Percentiles rank a stretch among this genome's conserved stretches.
Conservation (phyloP, 2,329 filamentous ascomycete genomes). For the Aspergillus niger region DNA sequence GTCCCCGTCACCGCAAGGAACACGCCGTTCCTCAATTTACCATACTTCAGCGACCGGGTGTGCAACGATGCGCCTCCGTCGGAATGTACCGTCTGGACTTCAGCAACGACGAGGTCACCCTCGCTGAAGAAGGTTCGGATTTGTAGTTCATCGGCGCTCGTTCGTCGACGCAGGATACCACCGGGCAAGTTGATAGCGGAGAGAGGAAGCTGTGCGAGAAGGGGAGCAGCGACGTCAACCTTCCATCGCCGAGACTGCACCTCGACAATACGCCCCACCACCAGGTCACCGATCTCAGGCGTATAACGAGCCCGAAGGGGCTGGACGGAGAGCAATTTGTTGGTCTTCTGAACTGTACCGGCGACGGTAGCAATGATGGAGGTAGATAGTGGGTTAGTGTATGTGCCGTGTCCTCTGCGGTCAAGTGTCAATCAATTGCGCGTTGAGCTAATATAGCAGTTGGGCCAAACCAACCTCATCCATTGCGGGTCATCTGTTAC, state of each 20-base stretch:
- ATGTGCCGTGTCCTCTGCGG: conserved; percentile 86
- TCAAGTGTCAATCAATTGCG: conserved; percentile 4
- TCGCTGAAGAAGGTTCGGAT: conserved; percentile 97
- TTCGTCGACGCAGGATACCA: conserved; percentile 85
- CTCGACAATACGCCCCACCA: conserved; percentile 89
- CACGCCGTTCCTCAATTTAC: conserved; percentile 89
- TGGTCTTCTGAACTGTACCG: conserved; percentile 87
- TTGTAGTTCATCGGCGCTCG: conserved; percentile 94
- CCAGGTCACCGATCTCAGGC: conserved; percentile 93
- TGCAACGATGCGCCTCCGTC: conserved; percentile 88
- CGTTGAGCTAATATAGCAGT: not conserved
- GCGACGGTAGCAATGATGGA: conserved; percentile 88
- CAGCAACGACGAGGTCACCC: conserved; percentile 88
- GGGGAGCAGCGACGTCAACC: conserved; percentile 85
- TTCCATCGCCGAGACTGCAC: conserved; percentile 94
- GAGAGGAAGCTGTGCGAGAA: conserved; percentile 82
- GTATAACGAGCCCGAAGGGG: conserved; percentile 90
- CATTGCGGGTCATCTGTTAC: conserved; percentile 93
- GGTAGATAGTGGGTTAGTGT: conserved; percentile 60
- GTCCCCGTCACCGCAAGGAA: conserved; percentile 81
- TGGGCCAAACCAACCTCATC: conserved; percentile 62
- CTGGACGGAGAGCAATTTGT: conserved; percentile 91
- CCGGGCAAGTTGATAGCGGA: conserved; percentile 92
- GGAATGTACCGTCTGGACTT: conserved; percentile 85
- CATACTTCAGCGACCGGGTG: conserved; percentile 88